Conservation (phyloP, 495 filamentous ascomycete genomes). For the Tetracladium setigerum region DNA sequence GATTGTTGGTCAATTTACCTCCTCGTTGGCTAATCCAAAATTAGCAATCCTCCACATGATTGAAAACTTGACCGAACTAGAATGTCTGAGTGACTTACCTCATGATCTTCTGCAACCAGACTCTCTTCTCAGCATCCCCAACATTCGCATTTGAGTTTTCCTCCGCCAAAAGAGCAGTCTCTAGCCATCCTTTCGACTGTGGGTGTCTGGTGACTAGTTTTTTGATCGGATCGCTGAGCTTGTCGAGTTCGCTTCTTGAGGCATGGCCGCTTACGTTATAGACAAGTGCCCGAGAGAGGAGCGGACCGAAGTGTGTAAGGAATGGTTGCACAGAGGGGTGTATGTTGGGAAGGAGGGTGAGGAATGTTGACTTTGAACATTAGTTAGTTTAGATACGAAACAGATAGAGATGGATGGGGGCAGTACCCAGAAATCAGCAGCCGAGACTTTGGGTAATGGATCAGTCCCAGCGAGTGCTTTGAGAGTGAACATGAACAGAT, state of each 20-base stretch:
- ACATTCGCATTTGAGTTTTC: conserved; percentile 59
- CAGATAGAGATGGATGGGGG: not conserved
- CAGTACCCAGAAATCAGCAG: conserved; percentile 74
- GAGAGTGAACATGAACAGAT: conserved; percentile 72
- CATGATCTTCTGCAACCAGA: conserved; percentile 52
- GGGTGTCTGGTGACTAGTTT: conserved; percentile 61
- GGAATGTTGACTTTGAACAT: conserved; percentile 36
- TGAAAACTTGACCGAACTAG: no score
- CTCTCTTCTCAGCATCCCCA: conserved; percentile 47
- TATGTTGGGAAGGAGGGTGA: conserved; percentile 31
- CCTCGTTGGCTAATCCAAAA: conserved; percentile 47
- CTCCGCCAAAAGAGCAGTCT: conserved; percentile 42
- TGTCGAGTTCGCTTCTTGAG: conserved; percentile 69
- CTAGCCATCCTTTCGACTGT: conserved; percentile 53
- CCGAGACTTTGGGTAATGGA: conserved; percentile 70
- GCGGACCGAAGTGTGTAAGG: conserved; percentile 51
- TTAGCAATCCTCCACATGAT: no score
- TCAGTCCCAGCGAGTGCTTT: conserved; percentile 65
- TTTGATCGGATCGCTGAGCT: conserved; percentile 68
- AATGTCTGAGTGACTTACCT: conserved; percentile 29
- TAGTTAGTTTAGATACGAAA: conserved; percentile 12
- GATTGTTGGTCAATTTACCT: conserved; percentile 45
- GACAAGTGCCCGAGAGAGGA: conserved; percentile 50
- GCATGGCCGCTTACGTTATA: conserved; percentile 68
- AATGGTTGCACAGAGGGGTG: conserved; percentile 30